phyloP scores from a whole-genome alignment of 495 filamentous ascomycete species.

The Penicillium robsamsonii region DNA sequence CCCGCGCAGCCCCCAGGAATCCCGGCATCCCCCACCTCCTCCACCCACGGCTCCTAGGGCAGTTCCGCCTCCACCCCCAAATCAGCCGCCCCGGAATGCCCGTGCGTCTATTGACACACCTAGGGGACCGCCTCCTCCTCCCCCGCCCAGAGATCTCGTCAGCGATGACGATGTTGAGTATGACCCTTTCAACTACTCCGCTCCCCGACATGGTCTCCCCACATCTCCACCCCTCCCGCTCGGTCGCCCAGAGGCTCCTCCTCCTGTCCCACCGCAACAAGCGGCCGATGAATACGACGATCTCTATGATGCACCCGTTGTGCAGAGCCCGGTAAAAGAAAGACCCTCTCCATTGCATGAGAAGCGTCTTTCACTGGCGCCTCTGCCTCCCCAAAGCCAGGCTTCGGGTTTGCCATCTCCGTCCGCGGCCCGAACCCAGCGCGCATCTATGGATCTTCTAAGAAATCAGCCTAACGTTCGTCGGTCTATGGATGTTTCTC shows the following conservation, averaged over 20 bases:
- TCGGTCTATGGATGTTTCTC: conserved; percentile 69
- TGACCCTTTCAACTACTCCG: conserved; percentile 68
- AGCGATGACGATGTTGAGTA: conserved; percentile 66
- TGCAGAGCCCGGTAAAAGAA: conserved; percentile 43
- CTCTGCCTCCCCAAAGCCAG: conserved; percentile 30
- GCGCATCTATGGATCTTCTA: conserved; percentile 69
- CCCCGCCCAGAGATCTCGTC: conserved; percentile 42
- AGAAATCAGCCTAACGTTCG: conserved; percentile 51
- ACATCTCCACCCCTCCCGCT: conserved; percentile 19
- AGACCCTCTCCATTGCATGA: conserved; percentile 43
- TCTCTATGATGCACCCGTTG: conserved; percentile 54
- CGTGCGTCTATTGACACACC: conserved; percentile 66
- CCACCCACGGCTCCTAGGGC: conserved; percentile 53
- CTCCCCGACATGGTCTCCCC: conserved; percentile 42
- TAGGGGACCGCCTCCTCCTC: conserved; percentile 62
- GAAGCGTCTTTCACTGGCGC: conserved; percentile 29
- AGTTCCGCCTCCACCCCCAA: conserved; percentile 54
- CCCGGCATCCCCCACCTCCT: conserved; percentile 57
- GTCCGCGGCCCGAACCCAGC: conserved; percentile 43
- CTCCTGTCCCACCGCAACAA: conserved; percentile 32
- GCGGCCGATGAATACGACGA: conserved; percentile 44
- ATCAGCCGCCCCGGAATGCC: conserved; percentile 45
- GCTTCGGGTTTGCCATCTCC: conserved; percentile 46
- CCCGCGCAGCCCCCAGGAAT: conserved; percentile 46
- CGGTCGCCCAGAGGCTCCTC: conserved; percentile 31